Conservation (phyloP, 1,139 yeast genomes). For the Hemisphaericaspora xylofermentans region DNA sequence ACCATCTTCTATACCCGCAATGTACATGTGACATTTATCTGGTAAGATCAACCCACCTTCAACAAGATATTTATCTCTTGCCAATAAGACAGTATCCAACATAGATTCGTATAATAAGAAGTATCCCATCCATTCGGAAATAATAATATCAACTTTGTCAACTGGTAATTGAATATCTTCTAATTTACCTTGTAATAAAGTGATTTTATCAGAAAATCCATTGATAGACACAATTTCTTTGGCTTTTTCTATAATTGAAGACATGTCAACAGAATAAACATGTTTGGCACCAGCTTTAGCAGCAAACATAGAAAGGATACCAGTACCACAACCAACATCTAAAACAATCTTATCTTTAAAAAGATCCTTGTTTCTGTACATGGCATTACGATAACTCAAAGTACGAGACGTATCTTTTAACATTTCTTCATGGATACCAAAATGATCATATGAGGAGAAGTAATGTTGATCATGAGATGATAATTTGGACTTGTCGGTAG, state of each 20-base stretch:
- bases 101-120: slow-evolving; percentile 93
- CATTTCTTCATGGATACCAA: slow-evolving; percentile 99
- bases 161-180: slow-evolving; percentile 89
- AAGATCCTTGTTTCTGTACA: slow-evolving; percentile 82
- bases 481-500: slow-evolving; percentile 54
- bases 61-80: slow-evolving; percentile 87
- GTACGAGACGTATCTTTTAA: slow-evolving; percentile 94
- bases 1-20: slow-evolving; percentile 94
- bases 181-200: slow-evolving; percentile 86
- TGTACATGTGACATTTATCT: slow-evolving; percentile 85
- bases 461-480: slow-evolving; percentile 84
- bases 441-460: slow-evolving; percentile 93
- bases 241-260: slow-evolving; percentile 94
- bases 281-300: slow-evolving; percentile 97
- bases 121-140: slow-evolving; percentile 99
- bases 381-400: slow-evolving; percentile 86
- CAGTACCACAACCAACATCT: slow-evolving; percentile 99
- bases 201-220: slow-evolving; percentile 84
- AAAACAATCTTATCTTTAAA: slow-evolving; percentile 94
- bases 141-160: slow-evolving; percentile 83
- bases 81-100: slow-evolving; percentile 94
- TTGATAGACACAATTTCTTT: slow-evolving; percentile 78
- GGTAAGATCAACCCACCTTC: slow-evolving; percentile 93
- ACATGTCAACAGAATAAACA: slow-evolving; percentile 96
- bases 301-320: slow-evolving; percentile 97